phyloP scores from a whole-genome alignment of 2,329 filamentous ascomycete species.

The Aspergillus versicolor region DNA sequence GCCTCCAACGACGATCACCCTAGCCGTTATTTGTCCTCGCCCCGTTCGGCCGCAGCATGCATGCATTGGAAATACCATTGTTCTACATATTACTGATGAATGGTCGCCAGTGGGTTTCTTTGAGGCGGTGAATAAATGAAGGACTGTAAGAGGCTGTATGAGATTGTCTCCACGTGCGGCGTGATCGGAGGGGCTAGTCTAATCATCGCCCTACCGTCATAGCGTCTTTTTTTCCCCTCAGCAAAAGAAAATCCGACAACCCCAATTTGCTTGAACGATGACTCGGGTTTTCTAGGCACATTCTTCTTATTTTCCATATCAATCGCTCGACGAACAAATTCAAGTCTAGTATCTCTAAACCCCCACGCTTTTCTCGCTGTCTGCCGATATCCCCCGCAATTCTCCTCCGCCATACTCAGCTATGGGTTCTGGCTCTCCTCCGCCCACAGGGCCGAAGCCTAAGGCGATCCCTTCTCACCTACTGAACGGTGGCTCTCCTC shows the following conservation, averaged over 20 bases:
- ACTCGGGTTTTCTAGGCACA: not conserved
- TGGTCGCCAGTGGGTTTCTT: not conserved
- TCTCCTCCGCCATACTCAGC: constrained; percentile 26
- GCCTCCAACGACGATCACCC: not conserved
- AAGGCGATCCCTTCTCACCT: constrained; percentile 58
- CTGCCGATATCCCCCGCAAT: not conserved
- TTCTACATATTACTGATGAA: not conserved
- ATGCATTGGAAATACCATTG: not conserved
- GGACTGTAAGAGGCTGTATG: not conserved
- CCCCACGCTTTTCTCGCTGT: not conserved
- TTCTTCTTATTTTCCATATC: not conserved
- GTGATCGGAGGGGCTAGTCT: constrained; percentile 4
- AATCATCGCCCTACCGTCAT: constrained; percentile 5
- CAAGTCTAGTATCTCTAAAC: not conserved
- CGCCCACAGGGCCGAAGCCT: constrained; percentile 47
- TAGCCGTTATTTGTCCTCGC: not conserved
- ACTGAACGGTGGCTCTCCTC: constrained; percentile 55
- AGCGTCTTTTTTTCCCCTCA: constrained; percentile 3
- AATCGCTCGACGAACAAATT: not conserved
- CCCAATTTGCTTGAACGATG: not conserved
- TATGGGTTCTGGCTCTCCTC: constrained; percentile 48
- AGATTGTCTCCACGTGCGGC: not conserved
- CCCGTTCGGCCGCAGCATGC: constrained; percentile 1
- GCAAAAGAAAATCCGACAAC: constrained; percentile 2
- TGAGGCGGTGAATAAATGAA: constrained; percentile 2